Conservation (phyloP, 257 asterid species). For the Gynochthodes officinalis region DNA sequence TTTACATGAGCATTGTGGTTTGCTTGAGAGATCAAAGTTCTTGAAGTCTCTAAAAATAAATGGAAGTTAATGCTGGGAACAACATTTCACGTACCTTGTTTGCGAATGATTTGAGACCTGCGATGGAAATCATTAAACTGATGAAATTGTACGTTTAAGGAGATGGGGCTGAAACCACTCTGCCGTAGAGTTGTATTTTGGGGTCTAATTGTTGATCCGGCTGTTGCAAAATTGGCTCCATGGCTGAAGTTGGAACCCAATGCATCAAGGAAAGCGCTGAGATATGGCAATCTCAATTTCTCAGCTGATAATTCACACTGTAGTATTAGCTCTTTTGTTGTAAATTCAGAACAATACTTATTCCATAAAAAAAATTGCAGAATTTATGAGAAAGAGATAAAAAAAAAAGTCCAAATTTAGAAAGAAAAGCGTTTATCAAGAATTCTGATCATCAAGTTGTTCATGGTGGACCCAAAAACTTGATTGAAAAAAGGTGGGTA, state of each 20-base stretch:
- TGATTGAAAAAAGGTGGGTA: too few relatives aligned
- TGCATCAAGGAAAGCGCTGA: conserved; percentile 83
- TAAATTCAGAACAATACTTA: too few relatives aligned
- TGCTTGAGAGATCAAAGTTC: too few relatives aligned
- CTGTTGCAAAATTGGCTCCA: conserved; percentile 95
- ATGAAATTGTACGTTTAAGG: conserved; percentile 56
- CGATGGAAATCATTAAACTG: conserved; percentile 64
- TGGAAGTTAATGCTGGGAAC: too few relatives aligned
- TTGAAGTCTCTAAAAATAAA: too few relatives aligned
- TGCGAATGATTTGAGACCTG: conserved; percentile 55
- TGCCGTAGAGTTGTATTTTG: conserved; percentile 69
- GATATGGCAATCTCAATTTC: conserved; percentile 58
- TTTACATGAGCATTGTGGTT: too few relatives aligned
- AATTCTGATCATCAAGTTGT: not conserved
- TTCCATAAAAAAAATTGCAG: too few relatives aligned
- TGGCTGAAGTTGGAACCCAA: conserved; percentile 76
- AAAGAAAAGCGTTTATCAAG: not conserved
- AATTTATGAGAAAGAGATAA: not conserved
- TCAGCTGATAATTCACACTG: conserved; percentile 39
- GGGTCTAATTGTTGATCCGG: conserved; percentile 85
- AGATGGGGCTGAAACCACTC: conserved; percentile 83
- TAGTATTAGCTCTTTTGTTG: too few relatives aligned
- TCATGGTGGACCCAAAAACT: not conserved
- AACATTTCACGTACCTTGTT: conserved; percentile 31
- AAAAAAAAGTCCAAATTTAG: not conserved